Conservation (phyloP, 2,329 filamentous ascomycete genomes). For the Sporothrix sp. region DNA sequence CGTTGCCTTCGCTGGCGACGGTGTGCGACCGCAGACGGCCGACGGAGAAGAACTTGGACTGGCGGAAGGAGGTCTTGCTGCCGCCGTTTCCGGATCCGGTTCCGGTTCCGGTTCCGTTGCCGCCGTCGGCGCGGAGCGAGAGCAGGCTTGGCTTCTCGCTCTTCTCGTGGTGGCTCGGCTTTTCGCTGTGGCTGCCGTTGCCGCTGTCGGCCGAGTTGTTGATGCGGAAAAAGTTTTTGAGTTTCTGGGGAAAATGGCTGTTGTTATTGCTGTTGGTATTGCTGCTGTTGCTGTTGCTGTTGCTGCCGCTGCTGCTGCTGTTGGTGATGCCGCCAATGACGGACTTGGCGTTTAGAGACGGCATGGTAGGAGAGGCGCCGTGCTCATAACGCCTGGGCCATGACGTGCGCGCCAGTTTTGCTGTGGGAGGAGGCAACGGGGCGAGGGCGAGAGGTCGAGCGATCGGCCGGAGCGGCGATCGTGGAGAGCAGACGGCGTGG, state of each 20-base stretch:
- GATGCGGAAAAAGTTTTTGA: conserved; percentile 64
- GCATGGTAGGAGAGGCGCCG: conserved; percentile 18
- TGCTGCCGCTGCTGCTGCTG: conserved; percentile 32
- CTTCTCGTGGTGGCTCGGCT: conserved; percentile 16
- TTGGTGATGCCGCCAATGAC: conserved; percentile 51
- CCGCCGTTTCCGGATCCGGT: conserved; percentile 14
- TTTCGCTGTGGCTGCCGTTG: conserved; percentile 27
- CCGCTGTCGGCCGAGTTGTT: conserved; percentile 35
- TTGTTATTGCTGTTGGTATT: conserved; percentile 22
- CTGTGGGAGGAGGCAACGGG: neutral
- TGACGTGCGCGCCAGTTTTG: conserved; percentile 18
- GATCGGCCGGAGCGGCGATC: neutral
- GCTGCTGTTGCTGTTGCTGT: conserved; percentile 6
- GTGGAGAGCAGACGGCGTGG: neutral
- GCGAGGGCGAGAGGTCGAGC: neutral
- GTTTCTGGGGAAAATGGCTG: conserved; percentile 55
- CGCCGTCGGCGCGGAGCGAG: conserved; percentile 6
- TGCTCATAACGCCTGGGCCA: conserved; percentile 20
- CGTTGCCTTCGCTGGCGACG: conserved; percentile 85
- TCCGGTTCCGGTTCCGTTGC: neutral
- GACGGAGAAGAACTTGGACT: conserved; percentile 83
- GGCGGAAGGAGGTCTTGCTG: conserved; percentile 61
- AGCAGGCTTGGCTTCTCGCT: neutral
- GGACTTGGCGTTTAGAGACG: conserved; percentile 37
- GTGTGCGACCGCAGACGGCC: conserved; percentile 82